Base-by-base conservation (phyloP, 2,329 filamentous ascomycete species). In the Stachybotrys elegans region DNA sequence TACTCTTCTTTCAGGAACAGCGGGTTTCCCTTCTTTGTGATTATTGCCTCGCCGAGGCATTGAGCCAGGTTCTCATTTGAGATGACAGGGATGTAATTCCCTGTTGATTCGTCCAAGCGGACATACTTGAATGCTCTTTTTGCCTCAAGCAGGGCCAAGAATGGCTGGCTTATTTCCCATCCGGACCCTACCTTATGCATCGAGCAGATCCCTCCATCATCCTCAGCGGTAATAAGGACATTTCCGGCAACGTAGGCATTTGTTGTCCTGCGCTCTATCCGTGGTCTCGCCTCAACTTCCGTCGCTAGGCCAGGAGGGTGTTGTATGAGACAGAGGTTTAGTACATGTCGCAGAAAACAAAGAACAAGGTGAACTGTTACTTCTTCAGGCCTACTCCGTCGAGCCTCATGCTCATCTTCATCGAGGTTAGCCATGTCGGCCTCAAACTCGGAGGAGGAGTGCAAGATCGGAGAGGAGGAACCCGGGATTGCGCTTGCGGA, bases 121-220 rank as follows among this genome's bases (percentile, higher is more conserved):
- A 44, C n/a, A 20, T 36, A n/a, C n/a, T 44, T 40, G 37, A 44
- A 44, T 5, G 25, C 36, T 22, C 27, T 44, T 44, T 44, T 13
- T n/a, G 36, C 43, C 27, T 44, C 43, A 7, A 44, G 37, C 17
- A 44, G 25, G n/a, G 43, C 43, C 13, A 44, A 19, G 27, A 40
- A 44, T 22, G 43, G 36, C 20, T 44, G 36, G 5, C 22, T 17
- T 22, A 35, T 14, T 4, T 4, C n/a, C 43, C 43, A 44, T 14
- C 37, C 43, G 38, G 7, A 19, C 13, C 17, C 13, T 21, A 5
- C 5, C 27, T 22, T 19, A 16, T 37, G 36, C 43, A 40, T 34
- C 21, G 16, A 21, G n/a, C 37, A 40, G 20, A 44, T 34, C 14
- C 43, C 43, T 17, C 43, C 36, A 29, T 44, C 43, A 20, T 44